phyloP scores from a whole-genome alignment of 2,329 filamentous ascomycete species.

The Cercospora sp. region DNA sequence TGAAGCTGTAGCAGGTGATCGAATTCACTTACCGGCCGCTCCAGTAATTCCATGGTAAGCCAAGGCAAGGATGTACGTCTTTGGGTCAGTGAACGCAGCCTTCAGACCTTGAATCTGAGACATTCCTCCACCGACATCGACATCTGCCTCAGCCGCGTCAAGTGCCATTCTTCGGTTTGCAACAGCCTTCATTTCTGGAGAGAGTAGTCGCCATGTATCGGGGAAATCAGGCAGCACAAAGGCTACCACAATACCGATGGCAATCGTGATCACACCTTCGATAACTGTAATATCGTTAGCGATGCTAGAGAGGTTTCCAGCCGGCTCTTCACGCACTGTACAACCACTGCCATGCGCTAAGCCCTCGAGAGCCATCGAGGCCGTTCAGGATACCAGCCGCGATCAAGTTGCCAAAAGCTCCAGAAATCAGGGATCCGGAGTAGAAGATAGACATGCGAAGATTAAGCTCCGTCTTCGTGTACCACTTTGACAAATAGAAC shows the following conservation, averaged over 20 bases:
- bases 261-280: slow-evolving; percentile 35
- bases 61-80: slow-evolving; percentile 52
- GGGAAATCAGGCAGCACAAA: slow-evolving; percentile 53
- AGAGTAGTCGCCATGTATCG: slow-evolving; percentile 45
- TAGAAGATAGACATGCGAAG: slow-evolving; percentile 67
- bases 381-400: slow-evolving; percentile 64
- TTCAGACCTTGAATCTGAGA: slow-evolving; percentile 54
- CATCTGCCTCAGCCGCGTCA: slow-evolving; percentile 53
- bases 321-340: neutral
- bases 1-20: neutral
- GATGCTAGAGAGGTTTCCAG: no score
- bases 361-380: slow-evolving; percentile 59
- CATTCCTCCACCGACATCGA: slow-evolving; percentile 52
- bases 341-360: slow-evolving; percentile 57
- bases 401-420: slow-evolving; percentile 68
- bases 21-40: slow-evolving; percentile 36
- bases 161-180: slow-evolving; percentile 54
- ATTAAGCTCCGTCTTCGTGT: slow-evolving; percentile 67
- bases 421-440: slow-evolving; percentile 67
- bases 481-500: slow-evolving; percentile 67
- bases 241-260: slow-evolving; percentile 33
- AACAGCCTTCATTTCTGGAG: slow-evolving; percentile 49
- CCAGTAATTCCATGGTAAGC: slow-evolving; percentile 53
- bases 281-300: slow-evolving; percentile 46
- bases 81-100: slow-evolving; percentile 53